phyloP scores from a whole-genome alignment of 345 rosid genomes.

The Lenwebbia sp. region DNA sequence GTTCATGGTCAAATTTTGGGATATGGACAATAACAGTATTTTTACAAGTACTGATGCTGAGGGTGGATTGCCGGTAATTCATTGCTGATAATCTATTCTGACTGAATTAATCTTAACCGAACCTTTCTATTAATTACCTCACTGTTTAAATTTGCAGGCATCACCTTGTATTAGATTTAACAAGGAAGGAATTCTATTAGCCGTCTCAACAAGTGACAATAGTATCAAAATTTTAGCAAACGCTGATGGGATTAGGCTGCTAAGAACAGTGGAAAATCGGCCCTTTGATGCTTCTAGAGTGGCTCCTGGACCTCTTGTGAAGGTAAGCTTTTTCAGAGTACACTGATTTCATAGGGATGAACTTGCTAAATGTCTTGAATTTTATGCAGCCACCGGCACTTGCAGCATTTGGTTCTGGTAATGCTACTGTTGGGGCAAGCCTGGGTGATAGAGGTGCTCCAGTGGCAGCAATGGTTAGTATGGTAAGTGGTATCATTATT shows the following conservation, averaged over 20 bases:
- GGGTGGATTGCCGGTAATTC: conserved; percentile 71
- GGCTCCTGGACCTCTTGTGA: conserved; percentile 45
- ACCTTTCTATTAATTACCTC: not conserved
- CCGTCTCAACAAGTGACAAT: conserved; percentile 75
- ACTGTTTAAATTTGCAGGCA: conserved; percentile 41
- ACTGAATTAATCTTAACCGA: not conserved
- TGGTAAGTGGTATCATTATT: conserved; percentile 26
- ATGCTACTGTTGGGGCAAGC: conserved; percentile 39
- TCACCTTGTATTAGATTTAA: conserved; percentile 71
- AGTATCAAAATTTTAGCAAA: conserved; percentile 68
- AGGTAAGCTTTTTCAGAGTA: conserved; percentile 25
- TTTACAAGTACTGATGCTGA: conserved; percentile 64
- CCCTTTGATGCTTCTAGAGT: conserved; percentile 77
- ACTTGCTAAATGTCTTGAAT: conserved; percentile 3
- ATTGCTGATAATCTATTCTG: not conserved
- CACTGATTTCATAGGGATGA: not conserved
- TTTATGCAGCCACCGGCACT: conserved; percentile 31
- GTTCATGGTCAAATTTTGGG: conserved; percentile 69
- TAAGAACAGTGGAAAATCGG: conserved; percentile 56
- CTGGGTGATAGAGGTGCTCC: conserved; percentile 42
- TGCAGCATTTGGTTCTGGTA: conserved; percentile 36
- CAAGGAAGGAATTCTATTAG: conserved; percentile 71
- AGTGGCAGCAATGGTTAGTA: conserved; percentile 44
- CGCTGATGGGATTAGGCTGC: conserved; percentile 60
- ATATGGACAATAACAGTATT: conserved; percentile 50